phyloP scores from a whole-genome alignment of 306 rosid species.

The Vigna hirtella region DNA sequence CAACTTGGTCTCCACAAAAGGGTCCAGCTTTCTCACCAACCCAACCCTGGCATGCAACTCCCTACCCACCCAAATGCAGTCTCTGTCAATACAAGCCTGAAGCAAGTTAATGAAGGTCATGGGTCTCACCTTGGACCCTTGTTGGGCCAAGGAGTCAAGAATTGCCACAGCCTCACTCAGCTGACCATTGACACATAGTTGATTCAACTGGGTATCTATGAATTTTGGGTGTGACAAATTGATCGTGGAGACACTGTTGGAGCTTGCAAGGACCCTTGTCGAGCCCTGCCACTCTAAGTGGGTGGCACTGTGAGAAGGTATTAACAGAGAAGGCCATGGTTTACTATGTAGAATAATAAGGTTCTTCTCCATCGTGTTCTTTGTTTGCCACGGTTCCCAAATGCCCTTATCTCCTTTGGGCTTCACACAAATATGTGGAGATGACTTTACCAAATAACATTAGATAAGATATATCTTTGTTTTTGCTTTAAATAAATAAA shows the following conservation, averaged over 20 bases:
- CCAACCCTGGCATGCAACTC: constrained; percentile 73
- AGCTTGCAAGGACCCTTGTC: constrained; percentile 46
- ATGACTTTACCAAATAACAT: background rate
- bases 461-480: background rate
- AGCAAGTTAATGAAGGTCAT: constrained; percentile 68
- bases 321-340: constrained; percentile 48
- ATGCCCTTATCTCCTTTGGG: background rate
- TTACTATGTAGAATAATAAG: constrained; percentile 56
- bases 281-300: constrained; percentile 51
- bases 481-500: no score
- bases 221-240: constrained; percentile 38
- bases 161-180: constrained; percentile 64
- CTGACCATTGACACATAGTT: constrained; percentile 64
- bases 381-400: background rate
- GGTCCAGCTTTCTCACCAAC: constrained; percentile 55
- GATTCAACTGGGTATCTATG: constrained; percentile 57
- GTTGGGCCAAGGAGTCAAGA: constrained; percentile 69
- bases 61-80: constrained; percentile 70
- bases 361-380: constrained; percentile 52
- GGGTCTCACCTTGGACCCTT: constrained; percentile 65
- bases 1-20: constrained; percentile 86
- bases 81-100: constrained; percentile 74
- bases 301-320: constrained; percentile 44
- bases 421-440: background rate
- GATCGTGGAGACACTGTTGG: constrained; percentile 48